Percentiles rank a stretch among this genome's conserved stretches.
Conservation (phyloP, 1,284 basidiomycete species). For the Cryptococcus hybrid region DNA sequence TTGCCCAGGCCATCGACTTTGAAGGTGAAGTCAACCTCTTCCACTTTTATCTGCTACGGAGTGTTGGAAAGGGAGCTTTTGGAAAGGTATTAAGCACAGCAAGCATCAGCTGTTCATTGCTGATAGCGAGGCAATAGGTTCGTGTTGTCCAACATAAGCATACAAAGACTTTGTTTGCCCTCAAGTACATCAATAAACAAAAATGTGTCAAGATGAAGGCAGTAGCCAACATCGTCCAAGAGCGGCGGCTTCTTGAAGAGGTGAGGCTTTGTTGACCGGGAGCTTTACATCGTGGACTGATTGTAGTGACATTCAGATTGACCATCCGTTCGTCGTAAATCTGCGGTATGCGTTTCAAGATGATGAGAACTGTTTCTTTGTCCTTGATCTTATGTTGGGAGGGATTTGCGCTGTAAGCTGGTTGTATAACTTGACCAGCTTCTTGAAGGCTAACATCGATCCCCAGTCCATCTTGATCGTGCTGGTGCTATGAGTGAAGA, state of each 20-base stretch:
- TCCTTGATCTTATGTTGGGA: constrained; percentile 93
- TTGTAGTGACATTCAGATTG: constrained; percentile 60
- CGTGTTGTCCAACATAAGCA: constrained; percentile 98
- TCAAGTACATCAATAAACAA: constrained; percentile 99
- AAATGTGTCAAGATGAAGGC: constrained; percentile 99
- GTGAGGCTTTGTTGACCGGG: constrained; percentile 50
- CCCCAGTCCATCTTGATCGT: constrained; percentile 83
- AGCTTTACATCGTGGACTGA: background rate
- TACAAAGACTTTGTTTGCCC: constrained; percentile 87
- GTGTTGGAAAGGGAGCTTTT: constrained; percentile 97
- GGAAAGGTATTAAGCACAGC: constrained; percentile 67
- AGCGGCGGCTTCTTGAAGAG: constrained; percentile 87
- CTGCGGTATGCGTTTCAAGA: constrained; percentile 96
- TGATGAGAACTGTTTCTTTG: constrained; percentile 97
- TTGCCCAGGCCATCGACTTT: constrained; percentile 86
- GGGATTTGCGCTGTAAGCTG: constrained; percentile 86
- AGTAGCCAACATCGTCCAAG: constrained; percentile 95
- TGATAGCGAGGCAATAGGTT: constrained; percentile 59
- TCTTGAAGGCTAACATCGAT: constrained; percentile 1
- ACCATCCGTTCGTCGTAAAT: constrained; percentile 92
- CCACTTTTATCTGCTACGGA: constrained; percentile 90
- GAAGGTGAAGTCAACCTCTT: constrained; percentile 96
- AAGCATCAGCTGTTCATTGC: background rate
- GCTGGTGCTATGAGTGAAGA: constrained; percentile 73
- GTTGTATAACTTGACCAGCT: background rate